Base-by-base conservation (phyloP, 83 land plant species). In the Diphasiastrum complanatum region DNA sequence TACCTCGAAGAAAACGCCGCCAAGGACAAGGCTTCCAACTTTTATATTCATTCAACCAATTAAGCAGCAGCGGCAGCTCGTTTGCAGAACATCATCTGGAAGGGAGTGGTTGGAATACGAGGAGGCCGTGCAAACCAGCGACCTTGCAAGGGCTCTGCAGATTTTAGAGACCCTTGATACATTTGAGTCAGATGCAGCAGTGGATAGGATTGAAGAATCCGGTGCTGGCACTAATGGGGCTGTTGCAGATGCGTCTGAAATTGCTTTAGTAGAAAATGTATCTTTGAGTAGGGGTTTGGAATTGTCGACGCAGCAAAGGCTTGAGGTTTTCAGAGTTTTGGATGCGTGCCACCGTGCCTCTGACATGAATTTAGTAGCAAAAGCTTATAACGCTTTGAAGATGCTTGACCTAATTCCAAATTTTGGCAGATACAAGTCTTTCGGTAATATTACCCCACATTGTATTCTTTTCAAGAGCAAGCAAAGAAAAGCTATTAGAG, bases 271-370 rank as follows among this genome's bases (percentile, higher is more conserved):
- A n/a, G 31, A 47, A 14, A 55, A 55, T 66, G 61, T 33, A 1
- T 37, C 28, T 45, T 43, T 38, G 49, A 64, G 20, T 32, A n/a
- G 52, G 37, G 55, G 34, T 45, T 64, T 65, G 30, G 19, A 22
- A 5, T 26, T 57, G 43, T 18, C 33, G 12, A 25, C 48, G 33
- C 34, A 4, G 23, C 56, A 63, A 48, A 27, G 3, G 14, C 79
- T 49, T 37, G 77, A 80, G 60, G 79, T 78, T 45, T 79, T 87
- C 81, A 86, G 81, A 74, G 79, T 89, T 2, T 66, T 89, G 40
- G 96, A 90, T 51, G 54, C 89, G 1, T 86, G 92, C 63, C 69
- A 83, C 74, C 78, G 78, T 74, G 85, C 93, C 8, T 73, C 76
- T 50, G 97, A 90, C 56, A 77, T 90, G 85, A 70, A 64, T 67